These are phyloP conservation scores for Colletotrichum lupini DNA, from an alignment of 2,329 filamentous ascomycete species.

Conservation along the genomic window DNA sequence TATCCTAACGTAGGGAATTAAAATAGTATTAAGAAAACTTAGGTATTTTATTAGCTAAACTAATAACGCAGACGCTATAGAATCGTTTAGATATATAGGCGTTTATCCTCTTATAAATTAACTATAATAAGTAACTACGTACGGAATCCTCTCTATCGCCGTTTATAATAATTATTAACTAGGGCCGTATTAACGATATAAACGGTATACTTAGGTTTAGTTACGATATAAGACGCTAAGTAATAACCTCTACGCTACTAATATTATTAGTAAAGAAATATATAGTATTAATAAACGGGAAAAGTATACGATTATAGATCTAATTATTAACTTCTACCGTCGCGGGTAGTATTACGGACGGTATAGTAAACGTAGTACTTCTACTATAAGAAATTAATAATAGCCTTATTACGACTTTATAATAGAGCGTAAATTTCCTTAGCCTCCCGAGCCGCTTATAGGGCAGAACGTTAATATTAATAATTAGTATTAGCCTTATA, in stretches of 20 bases:
- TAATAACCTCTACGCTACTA: not conserved
- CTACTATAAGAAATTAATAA: not conserved
- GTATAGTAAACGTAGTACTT: not conserved
- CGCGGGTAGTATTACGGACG: no score
- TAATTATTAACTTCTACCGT: not conserved
- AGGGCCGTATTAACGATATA: not conserved
- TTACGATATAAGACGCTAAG: not conserved
- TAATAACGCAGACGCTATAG: not conserved
- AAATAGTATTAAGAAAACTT: not conserved
- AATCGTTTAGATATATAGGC: not conserved
- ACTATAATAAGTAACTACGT: not conserved
- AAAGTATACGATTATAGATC: slow-evolving; percentile 12
- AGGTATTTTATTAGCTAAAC: not conserved
- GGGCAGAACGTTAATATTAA: not conserved
- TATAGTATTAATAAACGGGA: slow-evolving; percentile 9
- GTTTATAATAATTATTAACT: not conserved
- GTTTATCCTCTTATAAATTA: not conserved
- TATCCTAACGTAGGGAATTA: not conserved
- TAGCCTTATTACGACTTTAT: not conserved
- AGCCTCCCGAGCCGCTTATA: not conserved
- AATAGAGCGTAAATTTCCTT: not conserved
- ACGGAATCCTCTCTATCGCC: not conserved
- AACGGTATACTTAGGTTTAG: not conserved
- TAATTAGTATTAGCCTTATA: not conserved
- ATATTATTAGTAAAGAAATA: slow-evolving; percentile 18